Evolutionary conservation across 225 moss, liverwort and hornwort species (phyloP), one percentile per base, ranked within the genome.

Genomic region (Straminergon stramineum): DNA sequence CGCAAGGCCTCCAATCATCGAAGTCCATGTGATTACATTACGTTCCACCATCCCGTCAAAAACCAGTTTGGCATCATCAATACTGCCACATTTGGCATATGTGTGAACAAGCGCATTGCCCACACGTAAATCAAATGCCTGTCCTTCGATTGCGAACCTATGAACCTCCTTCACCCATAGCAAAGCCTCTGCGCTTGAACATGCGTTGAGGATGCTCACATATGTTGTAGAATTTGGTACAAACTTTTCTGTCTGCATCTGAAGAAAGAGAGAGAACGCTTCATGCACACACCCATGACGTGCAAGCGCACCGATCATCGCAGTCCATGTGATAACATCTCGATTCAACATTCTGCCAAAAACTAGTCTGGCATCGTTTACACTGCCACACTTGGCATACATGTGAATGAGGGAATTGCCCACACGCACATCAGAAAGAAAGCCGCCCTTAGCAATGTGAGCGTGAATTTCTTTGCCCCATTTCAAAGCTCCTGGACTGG

Each of bases 1-100:
- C 26, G 69, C 86, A 75, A 75, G 85, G 55, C 81, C 87, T 62
- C 84, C 57, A 27, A 89, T 89, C 87, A 90, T 84, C 48, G 79
- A 71, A 80, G 79, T 84, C 87, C 87, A 90, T n/a, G 79, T 88
- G 63, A 84, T 85, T 8, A 84, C 84, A 87, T 74, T 71, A 19
- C 73, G 70, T 63, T 87, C 56, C 16, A 39, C 11, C 65, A 91
- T 77, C 52, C 77, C 53, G 75, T 62, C 77, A 79, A 79, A 79
- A 58, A 79, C 56, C 66, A 67, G 41, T 30, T 83, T 60, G 17
- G 70, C 85, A 67, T 84, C 78, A 52, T 83, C 52, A 58, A 91
- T 70, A 77, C 83, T 88, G 19, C 74, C 88, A 83, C 82, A 81
- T 69, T 86, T 91, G 45, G 86, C 89, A 89, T 76, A 91, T 10